Conservation (phyloP, 2,329 filamentous ascomycete species). For the Phoma herbarum region DNA sequence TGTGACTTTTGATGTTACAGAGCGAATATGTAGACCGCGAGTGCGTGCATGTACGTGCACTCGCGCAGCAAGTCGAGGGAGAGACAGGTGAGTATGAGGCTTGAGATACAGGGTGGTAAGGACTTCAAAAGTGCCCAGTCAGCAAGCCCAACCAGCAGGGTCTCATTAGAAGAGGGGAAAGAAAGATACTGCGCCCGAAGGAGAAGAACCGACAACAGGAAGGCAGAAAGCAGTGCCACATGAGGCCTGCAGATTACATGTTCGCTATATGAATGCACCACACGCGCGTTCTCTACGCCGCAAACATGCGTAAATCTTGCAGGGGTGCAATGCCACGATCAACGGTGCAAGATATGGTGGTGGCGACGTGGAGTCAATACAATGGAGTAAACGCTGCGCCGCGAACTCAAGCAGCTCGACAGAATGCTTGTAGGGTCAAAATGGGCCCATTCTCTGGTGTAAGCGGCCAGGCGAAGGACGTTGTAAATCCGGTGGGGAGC, state of each 20-base stretch:
- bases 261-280: conserved; percentile 45
- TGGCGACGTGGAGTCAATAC: conserved; percentile 19
- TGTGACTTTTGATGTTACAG: conserved; percentile 17
- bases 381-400: conserved; percentile 10
- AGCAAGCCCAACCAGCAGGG: conserved; percentile 29
- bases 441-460: conserved; percentile 11
- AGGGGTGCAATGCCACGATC: conserved; percentile 14
- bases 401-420: conserved; percentile 11
- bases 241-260: conserved; percentile 42
- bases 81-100: conserved; percentile 8
- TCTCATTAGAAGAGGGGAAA: conserved; percentile 25
- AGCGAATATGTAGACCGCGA: conserved; percentile 8
- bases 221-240: conserved; percentile 42
- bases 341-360: conserved; percentile 8
- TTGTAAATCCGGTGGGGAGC: conserved; percentile 5
- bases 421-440: conserved; percentile 15
- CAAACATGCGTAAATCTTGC: conserved; percentile 27
- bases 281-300: conserved; percentile 36
- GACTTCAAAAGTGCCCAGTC: conserved; percentile 27
- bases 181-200: conserved; percentile 33
- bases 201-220: conserved; percentile 30
- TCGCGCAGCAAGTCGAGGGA: not conserved
- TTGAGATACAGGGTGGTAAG: conserved; percentile 17
- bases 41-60: conserved; percentile 7
- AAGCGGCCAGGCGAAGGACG: conserved; percentile 12